Evolutionary conservation across 768 basidiomycete genomes (phyloP).

Genomic region (Polyporus arcularius): DNA sequence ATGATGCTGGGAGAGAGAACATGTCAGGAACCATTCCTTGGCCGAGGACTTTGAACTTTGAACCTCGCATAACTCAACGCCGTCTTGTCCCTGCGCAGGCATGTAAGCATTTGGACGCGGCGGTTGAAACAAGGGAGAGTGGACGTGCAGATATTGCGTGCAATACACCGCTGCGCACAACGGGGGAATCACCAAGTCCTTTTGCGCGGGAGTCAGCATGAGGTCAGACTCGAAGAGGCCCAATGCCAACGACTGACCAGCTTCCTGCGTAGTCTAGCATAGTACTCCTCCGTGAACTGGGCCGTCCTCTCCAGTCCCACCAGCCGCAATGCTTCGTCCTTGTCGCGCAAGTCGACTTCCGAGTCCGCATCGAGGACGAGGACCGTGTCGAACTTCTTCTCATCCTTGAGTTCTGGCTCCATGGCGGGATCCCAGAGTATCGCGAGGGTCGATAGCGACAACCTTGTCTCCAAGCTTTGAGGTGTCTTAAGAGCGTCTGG

Average conservation of each 20-base stretch:
- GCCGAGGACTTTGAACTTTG: not conserved
- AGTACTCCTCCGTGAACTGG: constrained; percentile 64
- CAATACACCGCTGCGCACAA: constrained; percentile 67
- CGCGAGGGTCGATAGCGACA: too few relatives aligned
- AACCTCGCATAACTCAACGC: constrained; percentile 69
- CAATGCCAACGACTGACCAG: constrained; percentile 40
- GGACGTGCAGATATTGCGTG: constrained; percentile 58
- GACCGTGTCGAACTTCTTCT: constrained; percentile 11
- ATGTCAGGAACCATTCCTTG: not conserved
- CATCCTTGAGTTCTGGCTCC: constrained; percentile 7
- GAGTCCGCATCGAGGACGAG: constrained; percentile 8
- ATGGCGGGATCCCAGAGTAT: not conserved
- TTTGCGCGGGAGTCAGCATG: not conserved
- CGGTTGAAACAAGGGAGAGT: not conserved
- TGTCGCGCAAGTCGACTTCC: constrained; percentile 30
- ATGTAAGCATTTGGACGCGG: not conserved
- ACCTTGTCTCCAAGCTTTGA: not conserved
- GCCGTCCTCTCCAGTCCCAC: constrained; percentile 53
- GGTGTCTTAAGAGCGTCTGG: not conserved
- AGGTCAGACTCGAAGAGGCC: not conserved
- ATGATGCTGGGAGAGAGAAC: constrained; percentile 47
- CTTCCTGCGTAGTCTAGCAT: constrained; percentile 56
- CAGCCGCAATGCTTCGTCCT: constrained; percentile 62
- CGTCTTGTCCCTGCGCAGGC: constrained; percentile 58
- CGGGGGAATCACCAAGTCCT: constrained; percentile 57